Percentiles rank a stretch among this genome's conserved stretches.
Conservation (phyloP, 768 basidiomycete species). For the Trametes gibbosa region DNA sequence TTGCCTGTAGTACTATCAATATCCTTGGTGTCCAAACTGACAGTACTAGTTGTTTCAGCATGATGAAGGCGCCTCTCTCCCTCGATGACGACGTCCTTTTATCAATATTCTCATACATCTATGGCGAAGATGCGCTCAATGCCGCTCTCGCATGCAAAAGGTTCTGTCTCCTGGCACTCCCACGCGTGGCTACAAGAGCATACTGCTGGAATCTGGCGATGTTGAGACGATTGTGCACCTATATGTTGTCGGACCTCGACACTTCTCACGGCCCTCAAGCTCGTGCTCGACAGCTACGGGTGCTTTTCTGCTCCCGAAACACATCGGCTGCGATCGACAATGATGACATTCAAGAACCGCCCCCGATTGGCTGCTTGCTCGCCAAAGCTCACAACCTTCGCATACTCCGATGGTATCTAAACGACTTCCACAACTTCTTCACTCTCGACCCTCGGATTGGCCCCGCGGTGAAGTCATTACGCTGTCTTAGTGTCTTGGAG, state of each 20-base stretch:
- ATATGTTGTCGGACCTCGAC: background rate
- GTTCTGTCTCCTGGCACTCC: background rate
- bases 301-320: background rate
- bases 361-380: background rate
- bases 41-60: background rate
- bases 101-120: background rate
- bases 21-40: no score
- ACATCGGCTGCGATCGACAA: no score
- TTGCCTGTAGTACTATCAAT: no score
- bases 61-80: background rate
- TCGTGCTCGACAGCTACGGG: background rate
- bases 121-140: background rate
- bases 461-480: background rate
- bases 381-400: background rate
- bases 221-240: background rate
- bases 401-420: background rate
- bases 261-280: background rate
- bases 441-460: background rate
- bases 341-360: background rate
- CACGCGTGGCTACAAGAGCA: background rate
- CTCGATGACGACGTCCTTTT: conserved; percentile 1
- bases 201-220: background rate
- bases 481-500: background rate
- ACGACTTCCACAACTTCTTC: background rate
- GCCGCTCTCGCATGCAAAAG: background rate